A percentile compares a stretch with the other conserved stretches of the same genome.
These are phyloP conservation scores for Didymella glomerata DNA, from an alignment of 2,329 filamentous ascomycete species.

Conservation along the genomic window DNA sequence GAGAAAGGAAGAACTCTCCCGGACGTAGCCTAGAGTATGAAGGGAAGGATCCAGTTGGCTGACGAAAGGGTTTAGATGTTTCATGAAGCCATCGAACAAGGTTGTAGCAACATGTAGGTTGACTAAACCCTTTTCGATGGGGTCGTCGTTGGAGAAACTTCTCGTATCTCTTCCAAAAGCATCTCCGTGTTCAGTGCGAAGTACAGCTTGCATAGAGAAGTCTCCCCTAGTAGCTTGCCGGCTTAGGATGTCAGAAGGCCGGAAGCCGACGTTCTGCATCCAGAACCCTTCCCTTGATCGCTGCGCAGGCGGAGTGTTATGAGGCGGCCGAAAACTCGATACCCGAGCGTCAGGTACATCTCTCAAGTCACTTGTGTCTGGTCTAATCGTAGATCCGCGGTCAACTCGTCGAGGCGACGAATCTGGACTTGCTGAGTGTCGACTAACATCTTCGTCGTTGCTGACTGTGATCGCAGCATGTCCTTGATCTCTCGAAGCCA, in stretches of 20 bases:
- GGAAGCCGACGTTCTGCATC: slow-evolving; percentile 2
- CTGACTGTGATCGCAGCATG: not conserved
- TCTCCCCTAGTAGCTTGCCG: slow-evolving; percentile 2
- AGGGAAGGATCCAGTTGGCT: slow-evolving; percentile 11
- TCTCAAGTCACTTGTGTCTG: not conserved
- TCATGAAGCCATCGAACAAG: slow-evolving; percentile 17
- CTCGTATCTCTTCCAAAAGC: not conserved
- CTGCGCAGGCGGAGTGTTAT: not conserved
- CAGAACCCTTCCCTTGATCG: not conserved
- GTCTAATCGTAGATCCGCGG: not conserved
- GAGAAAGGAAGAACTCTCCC: not conserved
- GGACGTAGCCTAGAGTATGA: slow-evolving; percentile 3
- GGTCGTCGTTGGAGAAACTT: not conserved
- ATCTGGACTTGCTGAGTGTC: not conserved
- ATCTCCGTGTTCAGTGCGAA: not conserved
- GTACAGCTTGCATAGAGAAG: slow-evolving; percentile 1
- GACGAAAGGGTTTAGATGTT: slow-evolving; percentile 12
- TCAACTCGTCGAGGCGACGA: not conserved
- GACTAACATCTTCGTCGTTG: not conserved
- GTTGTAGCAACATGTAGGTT: slow-evolving; percentile 8
- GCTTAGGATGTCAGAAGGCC: slow-evolving; percentile 2
- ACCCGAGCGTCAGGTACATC: not conserved
- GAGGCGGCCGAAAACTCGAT: not conserved
- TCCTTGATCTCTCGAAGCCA: not conserved
- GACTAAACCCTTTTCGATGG: slow-evolving; percentile 3